A percentile compares a stretch with the other conserved stretches of the same genome.
Evolutionary conservation across 495 filamentous ascomycete species (phyloP).

Genomic region (Neurospora terricola): DNA sequence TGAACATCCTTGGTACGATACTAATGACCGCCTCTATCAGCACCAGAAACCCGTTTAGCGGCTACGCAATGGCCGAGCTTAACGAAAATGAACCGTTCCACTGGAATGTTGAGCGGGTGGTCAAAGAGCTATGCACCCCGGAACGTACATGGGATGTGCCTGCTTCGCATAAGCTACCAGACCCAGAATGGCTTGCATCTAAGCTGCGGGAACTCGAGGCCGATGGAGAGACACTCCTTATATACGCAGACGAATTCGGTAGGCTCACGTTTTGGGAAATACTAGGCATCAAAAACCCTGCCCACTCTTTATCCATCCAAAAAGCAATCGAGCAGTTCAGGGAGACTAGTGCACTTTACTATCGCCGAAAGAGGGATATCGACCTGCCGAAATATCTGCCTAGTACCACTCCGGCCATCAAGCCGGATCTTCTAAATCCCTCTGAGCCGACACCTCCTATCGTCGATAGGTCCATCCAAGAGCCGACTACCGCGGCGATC

Average conservation of each 20-base stretch:
- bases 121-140: constrained; percentile 50
- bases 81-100: constrained; percentile 47
- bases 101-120: constrained; percentile 58
- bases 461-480: background rate
- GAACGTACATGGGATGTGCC: constrained; percentile 33
- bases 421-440: background rate
- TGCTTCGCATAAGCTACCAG: constrained; percentile 30
- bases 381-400: background rate
- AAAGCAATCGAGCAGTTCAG: constrained; percentile 20
- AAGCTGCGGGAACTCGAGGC: constrained; percentile 48
- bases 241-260: constrained; percentile 18
- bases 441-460: background rate
- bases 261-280: constrained; percentile 14
- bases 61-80: constrained; percentile 11
- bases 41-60: background rate
- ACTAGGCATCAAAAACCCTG: constrained; percentile 25
- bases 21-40: background rate
- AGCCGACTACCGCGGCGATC: background rate
- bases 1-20: background rate
- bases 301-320: constrained; percentile 19
- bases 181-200: constrained; percentile 39
- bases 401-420: background rate
- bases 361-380: background rate
- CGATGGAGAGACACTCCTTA: constrained; percentile 52
- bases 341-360: constrained; percentile 21